Evolutionary conservation across 768 basidiomycete species (phyloP).

Genomic region (Phanerodontia chrysosporium): DNA sequence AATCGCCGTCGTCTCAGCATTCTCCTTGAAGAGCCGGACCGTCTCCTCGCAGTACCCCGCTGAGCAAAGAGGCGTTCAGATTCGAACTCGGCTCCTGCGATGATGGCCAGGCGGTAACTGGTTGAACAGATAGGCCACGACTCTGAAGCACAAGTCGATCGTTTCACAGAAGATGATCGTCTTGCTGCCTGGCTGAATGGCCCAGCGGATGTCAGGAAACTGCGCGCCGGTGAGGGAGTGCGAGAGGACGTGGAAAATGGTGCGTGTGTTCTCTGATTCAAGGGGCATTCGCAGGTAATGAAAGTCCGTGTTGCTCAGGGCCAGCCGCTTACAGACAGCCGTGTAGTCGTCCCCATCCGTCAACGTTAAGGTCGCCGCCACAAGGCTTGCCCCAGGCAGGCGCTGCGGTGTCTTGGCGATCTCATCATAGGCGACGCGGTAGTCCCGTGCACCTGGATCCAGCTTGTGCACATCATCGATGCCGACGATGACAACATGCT

Average conservation of each 20-base stretch:
- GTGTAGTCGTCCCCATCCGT: not conserved
- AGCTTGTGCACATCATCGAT: constrained; percentile 10
- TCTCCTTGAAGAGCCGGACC: not conserved
- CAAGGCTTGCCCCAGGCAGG: not conserved
- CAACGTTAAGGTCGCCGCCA: not conserved
- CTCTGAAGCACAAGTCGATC: not conserved
- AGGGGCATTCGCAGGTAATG: not conserved
- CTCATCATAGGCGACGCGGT: constrained; percentile 4
- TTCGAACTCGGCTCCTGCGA: not conserved
- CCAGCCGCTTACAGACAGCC: not conserved
- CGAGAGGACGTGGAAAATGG: not conserved
- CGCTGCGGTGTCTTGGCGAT: not conserved
- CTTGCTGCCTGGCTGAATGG: not conserved
- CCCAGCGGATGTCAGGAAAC: not conserved
- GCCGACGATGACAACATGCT: not conserved
- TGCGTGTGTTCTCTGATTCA: not conserved
- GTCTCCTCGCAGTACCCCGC: not conserved
- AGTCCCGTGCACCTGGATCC: not conserved
- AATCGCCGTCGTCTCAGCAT: not conserved
- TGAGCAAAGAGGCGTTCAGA: not conserved
- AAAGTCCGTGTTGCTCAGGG: not conserved
- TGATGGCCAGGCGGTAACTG: not conserved
- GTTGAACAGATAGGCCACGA: not conserved
- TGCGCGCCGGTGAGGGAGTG: not conserved
- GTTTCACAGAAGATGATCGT: not conserved